A percentile compares a stretch with the other conserved stretches of the same genome.
These are phyloP conservation scores for Solanum ahanhuiri DNA, from an alignment of 257 asterid genomes.

Conservation along the genomic window DNA sequence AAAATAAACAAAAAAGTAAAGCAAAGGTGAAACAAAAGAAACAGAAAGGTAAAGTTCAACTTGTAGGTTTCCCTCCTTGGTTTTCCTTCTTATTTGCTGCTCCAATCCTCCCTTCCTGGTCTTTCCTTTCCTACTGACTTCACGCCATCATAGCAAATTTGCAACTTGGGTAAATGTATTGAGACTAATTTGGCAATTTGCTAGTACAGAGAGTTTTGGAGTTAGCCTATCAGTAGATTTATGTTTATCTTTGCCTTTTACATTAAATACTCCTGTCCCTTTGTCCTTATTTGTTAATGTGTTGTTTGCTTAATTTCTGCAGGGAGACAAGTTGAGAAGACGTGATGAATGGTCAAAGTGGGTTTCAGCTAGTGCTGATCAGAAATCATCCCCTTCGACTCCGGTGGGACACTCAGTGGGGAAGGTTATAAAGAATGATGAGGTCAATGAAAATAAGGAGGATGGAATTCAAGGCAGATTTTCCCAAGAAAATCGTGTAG, in stretches of 20 bases:
- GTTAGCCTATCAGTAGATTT: neutral
- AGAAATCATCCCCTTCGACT: constrained; percentile 22
- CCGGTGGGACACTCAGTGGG: constrained; percentile 9
- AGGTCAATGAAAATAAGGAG: constrained; percentile 22
- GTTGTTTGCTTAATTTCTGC: constrained; percentile 6
- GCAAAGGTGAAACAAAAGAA: neutral
- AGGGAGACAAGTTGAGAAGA: constrained; percentile 84
- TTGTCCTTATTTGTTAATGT: constrained; percentile 6
- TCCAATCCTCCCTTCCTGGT: neutral
- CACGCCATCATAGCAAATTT: neutral
- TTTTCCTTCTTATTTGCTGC: neutral
- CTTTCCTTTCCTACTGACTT: neutral
- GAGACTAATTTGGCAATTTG: neutral
- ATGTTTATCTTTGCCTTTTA: neutral
- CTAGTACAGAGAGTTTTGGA: neutral
- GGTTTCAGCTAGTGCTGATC: constrained; percentile 31
- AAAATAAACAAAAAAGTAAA: neutral
- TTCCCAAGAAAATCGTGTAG: constrained; percentile 17
- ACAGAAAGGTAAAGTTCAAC: neutral
- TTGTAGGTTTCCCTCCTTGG: neutral
- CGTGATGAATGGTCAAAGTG: constrained; percentile 82
- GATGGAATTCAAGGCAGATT: constrained; percentile 14
- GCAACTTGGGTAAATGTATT: neutral
- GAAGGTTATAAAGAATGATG: constrained; percentile 13
- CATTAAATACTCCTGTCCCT: neutral